Evolutionary conservation across 768 basidiomycete genomes (phyloP).

Genomic region (Boletus subparvulus): DNA sequence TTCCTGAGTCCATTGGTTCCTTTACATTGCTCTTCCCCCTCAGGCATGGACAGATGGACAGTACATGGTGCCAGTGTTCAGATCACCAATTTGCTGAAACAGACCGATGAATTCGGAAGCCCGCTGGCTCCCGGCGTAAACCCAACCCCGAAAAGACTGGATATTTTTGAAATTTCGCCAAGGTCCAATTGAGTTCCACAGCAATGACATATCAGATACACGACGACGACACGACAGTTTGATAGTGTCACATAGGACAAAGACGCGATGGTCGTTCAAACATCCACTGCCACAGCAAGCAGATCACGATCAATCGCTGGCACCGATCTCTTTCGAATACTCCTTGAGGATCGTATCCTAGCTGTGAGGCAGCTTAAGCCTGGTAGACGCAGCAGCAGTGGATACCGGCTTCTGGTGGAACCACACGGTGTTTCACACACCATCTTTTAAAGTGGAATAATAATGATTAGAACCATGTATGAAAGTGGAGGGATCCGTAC

Average conservation of each 20-base stretch:
- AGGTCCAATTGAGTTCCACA: neutral
- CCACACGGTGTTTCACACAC: neutral
- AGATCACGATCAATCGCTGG: neutral
- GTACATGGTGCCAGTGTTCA: too few species aligned
- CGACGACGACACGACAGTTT: neutral
- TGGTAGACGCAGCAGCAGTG: neutral
- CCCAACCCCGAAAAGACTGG: too few species aligned
- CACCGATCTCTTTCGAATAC: conserved; percentile 1
- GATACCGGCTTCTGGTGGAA: conserved; percentile 5
- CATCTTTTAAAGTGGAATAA: too few species aligned
- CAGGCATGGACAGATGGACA: too few species aligned
- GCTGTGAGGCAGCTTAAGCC: neutral
- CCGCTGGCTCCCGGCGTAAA: too few species aligned
- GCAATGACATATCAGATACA: neutral
- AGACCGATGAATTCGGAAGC: too few species aligned
- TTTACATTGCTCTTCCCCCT: too few species aligned
- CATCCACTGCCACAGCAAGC: neutral
- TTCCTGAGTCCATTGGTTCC: too few species aligned
- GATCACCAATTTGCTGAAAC: too few species aligned
- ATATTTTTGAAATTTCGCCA: too few species aligned
- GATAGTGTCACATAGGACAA: neutral
- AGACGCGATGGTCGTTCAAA: too few species aligned
- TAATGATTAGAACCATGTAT: too few species aligned
- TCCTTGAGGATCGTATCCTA: neutral
- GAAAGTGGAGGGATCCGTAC: neutral